Evolutionary conservation across 169 alveolate species (phyloP), one percentile per base, ranked within the genome.

Genomic region (Cryptosporidium andersoni): DNA sequence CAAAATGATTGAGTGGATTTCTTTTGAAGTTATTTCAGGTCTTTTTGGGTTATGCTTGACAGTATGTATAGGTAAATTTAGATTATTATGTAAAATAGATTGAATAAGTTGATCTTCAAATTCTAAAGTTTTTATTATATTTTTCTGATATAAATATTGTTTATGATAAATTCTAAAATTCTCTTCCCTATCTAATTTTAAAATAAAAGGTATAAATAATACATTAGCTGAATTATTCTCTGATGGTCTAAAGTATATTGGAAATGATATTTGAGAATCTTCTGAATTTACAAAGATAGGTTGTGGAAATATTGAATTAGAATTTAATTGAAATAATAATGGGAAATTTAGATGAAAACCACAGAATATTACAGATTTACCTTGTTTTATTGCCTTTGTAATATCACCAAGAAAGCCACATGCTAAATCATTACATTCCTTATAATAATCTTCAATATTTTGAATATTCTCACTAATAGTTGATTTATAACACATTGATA

Each of bases 311-410:
- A 74, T 52, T 12, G 62, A 66, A 3, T 39, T 16, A 14, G 42
- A n/a, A 7, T 34, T 47, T 9, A 74, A 39, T 5, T 74, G 64
- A 48, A 74, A 74, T 9, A 74, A 34, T 9, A 58, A 60, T 16
- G 85, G 85, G 34, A 74, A 16, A 39, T 58, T 58, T 8, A 74
- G 85, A 43, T 74, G 45, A 34, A 39, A 64, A 3, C 85, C 85
- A 25, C 74, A 74, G 34, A 74, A 74, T 12, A 74, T 74, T 2
- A 56, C 48, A 7, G 85, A 74, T 49, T 74, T 74, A 14, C 85
- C 85, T 39, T 74, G 85, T 60, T 60, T 74, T 8, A 74, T 40
- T 5, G 85, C 66, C 58, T 74, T 74, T 53, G 55, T 63, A 47
- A 74, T 74, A 39, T 74, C 85, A 45, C 36, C 45, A 12, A 36